Evolutionary conservation across 345 rosid genomes (phyloP), one percentile per base, ranked within the genome.

Genomic region (Murraya koenigii): DNA sequence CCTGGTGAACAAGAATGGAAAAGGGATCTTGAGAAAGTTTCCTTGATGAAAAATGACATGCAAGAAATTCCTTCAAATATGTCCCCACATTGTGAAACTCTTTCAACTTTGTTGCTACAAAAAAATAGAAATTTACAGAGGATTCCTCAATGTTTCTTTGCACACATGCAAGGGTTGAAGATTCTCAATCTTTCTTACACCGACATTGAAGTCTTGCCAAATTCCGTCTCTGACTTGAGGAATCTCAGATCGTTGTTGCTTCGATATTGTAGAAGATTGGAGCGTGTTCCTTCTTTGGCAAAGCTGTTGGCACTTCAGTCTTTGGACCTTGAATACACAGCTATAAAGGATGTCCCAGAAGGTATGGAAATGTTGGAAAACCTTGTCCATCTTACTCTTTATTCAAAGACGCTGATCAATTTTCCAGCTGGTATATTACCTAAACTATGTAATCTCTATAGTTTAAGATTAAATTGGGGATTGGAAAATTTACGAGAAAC

Each of bases 241-340:
- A 71, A 78, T 32, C 81, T 78, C n/a, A 65, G 7, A 2, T 17
- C 66, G 20, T 35, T 82, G 19, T 41, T 82, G 61, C 79, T 78
- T 14, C 0, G 0, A 5, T 10, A 1, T 26, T 77, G 75, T 23
- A 0, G 1, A 0, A 0, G 4, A 0, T 14, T 81, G 26, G 1
- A 8, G 36, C 9, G 28, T 1, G 56, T 81, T 39, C 77, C 78
- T 17, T 19, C 25, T 65, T 58, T 73, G 17, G 28, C 23, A n/a
- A 64, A 65, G 32, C 71, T 75, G n/a, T 13, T 1, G 5, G n/a
- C 20, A 0, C 38, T 75, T 54, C 20, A 49, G 33, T 14, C 1
- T 33, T 58, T 72, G 38, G 26, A 58, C 8, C 65, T 56, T 58
- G 49, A 4, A 10, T 3, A 4, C 5, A 32, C 78, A 1, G 14